Base-by-base conservation (phyloP, 805 yeast species). In the Candida khao-thaluensis region DNA sequence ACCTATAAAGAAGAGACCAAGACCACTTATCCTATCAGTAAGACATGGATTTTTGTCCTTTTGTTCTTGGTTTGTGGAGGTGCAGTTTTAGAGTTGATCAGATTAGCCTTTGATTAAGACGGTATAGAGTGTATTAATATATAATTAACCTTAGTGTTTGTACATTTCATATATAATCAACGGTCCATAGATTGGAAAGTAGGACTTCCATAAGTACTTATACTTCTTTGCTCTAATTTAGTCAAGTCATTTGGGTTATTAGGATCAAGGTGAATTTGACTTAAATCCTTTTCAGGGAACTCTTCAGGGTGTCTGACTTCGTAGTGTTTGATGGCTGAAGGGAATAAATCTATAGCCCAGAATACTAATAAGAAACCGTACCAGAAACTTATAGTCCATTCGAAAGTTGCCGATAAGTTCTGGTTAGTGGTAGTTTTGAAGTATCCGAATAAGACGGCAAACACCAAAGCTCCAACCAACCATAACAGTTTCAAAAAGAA, bases 381-480 rank as follows among this genome's bases (percentile, higher is more conserved):
- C 79, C 86, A 81, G 61, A 81, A 90, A n/a, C 91, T 81, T 30
- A 90, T 61, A 3, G 81, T 56, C 98, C 98, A 91, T 62, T 91
- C 98, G 55, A 84, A 78, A 15, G 71, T 66, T 0, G 89, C 89
- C 28, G 81, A 71, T 22, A 72, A 65, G 46, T 73, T 66, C 26
- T 62, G 53, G 6, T 62, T 52, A 18, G 69, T 67, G 1, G 41
- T 37, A 9, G 58, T 56, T 56, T 56, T 52, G 36, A 63, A 54
- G 3, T 59, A 70, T n/a, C 78, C 88, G 48, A 87, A 91, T 22
- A 77, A 71, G 17, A 83, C 60, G 2, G 91, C 95, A 54, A 85
- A 72, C 0, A 67, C 77, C 12, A 82, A 65, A 1, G 95, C 93
- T 14, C 72, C 54, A 2, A 72, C 43, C 17, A 85, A 62, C 96